Evolutionary conservation across 2,329 filamentous ascomycete species (phyloP).

Genomic region (Fusarium sp.): DNA sequence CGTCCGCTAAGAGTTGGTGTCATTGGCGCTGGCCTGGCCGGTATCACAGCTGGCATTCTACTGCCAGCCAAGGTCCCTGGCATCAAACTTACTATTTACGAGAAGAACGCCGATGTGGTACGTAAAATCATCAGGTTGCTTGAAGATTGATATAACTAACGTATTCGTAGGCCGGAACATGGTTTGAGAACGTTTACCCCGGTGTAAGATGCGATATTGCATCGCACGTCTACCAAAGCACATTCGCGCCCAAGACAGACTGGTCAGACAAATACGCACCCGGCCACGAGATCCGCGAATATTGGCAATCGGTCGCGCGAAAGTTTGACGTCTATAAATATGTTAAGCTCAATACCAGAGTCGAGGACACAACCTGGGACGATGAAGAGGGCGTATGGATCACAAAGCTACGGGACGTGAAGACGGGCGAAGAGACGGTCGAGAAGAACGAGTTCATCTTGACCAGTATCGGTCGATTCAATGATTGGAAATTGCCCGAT

Average conservation of each 20-base stretch:
- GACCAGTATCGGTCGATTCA: constrained; percentile 72
- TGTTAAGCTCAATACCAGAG: constrained; percentile 63
- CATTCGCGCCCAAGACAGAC: constrained; percentile 72
- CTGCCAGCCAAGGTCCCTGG: constrained; percentile 75
- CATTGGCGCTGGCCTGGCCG: constrained; percentile 50
- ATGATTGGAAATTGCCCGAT: constrained; percentile 69
- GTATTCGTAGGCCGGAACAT: constrained; percentile 56
- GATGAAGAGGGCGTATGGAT: constrained; percentile 62
- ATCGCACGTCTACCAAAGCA: constrained; percentile 74
- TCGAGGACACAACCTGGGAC: constrained; percentile 67
- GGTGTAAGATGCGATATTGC: constrained; percentile 75
- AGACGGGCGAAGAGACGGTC: constrained; percentile 49
- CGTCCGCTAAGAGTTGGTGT: constrained; percentile 48
- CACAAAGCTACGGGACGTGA: constrained; percentile 55
- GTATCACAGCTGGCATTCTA: constrained; percentile 66
- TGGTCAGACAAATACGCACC: constrained; percentile 76
- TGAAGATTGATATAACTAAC: neutral
- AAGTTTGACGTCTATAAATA: constrained; percentile 73
- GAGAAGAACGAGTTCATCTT: constrained; percentile 69
- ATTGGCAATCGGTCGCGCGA: constrained; percentile 69
- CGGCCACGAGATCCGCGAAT: constrained; percentile 72
- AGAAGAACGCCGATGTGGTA: constrained; percentile 75
- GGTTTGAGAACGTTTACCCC: constrained; percentile 67
- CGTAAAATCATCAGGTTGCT: constrained; percentile 40
- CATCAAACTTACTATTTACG: constrained; percentile 71